Base-by-base conservation (phyloP, 2,329 filamentous ascomycete genomes). In the Diplodia intermedia region DNA sequence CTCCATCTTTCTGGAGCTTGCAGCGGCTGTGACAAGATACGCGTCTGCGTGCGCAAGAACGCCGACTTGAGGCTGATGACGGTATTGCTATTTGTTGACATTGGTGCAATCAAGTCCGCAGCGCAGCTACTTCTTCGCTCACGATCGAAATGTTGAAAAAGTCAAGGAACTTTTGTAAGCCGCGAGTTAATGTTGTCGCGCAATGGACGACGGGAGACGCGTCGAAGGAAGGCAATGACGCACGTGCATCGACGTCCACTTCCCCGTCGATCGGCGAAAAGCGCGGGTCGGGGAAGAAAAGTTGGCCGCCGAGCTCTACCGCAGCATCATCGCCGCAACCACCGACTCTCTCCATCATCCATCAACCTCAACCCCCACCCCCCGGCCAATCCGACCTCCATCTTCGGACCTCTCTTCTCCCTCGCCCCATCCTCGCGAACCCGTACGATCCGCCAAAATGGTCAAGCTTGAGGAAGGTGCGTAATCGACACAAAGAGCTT, bases 401-500 rank as follows among this genome's bases (percentile, higher is more conserved):
- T 12, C 23, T 33, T 23, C 54, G 40, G n/a, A n/a, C 20, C 54
- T 8, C 18, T 29, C 31, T 29, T 20, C 43, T 20, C 7, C 23
- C 49, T 47, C 43, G 15, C 43, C 18, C 15, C n/a, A 49, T 15
- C 36, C 29, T n/a, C 31, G 18, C 55, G 8, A 61, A n/a, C 29
- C n/a, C 47, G 66, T 11, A 65, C n/a, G 60, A 40, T 15, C 70
- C 69, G 72, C 68, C 82, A 89, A 81, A 75, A 97, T 98, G 94
- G 94, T 98, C 81, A 93, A 94, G 83, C 92, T 98, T 79, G 92
- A 93, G 79, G 94, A 98, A 86, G 66, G 66, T 68, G n/a, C 47
- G 65, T 53, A 23, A 47, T 20, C n/a, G 43, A 47, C 43, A n/a
- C 18, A 47, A n/a, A 47, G 43, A 47, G 40, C 40, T 36, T 60